Evolutionary conservation across 176 grass and related monocot genomes (phyloP), one percentile per base, ranked within the genome.

Genomic region (Ensete ventricosum): DNA sequence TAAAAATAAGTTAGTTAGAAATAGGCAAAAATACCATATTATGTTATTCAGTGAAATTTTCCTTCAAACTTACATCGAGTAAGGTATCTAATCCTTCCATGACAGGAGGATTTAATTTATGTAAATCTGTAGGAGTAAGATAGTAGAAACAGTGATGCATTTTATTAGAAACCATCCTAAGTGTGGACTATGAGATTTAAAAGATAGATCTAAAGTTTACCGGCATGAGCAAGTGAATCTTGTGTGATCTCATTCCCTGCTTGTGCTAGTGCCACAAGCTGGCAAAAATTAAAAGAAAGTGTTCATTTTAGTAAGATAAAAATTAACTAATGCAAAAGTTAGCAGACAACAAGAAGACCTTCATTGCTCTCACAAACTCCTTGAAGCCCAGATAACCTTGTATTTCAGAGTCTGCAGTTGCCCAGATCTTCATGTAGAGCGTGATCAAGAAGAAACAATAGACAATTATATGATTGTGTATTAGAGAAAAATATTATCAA

Each of bases 261-360:
- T 74, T 99, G 95, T 64, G 90, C 95, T 73, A 99, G 59, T 75
- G 95, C 77, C 73, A 99, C 90, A 80, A 99, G 95, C 95, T 99
- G 55, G 10, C 54, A 77, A 52, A 83, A 55, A 50, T 1, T 72
- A 26, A 52, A 80, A 55, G 34, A 17, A 21, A 22, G 12, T 62
- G 14, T n/a, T n/a, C 20, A 9, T 20, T 4, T 17, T 53, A 17
- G 34, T 0, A 43, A 11, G 5, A 8, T 11, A 34, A 11, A 34
- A 68, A 26, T 14, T 34, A 13, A 68, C 14, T 5, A 68, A 9
- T 52, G 12, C 22, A 8, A 11, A 23, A 73, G 20, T 2, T 17
- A 14, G 20, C 57, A 1, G 24, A 43, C 4, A 43, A 79, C 52
- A 8, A 68, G 43, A 43, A 71, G 72, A 97, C 94, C 94, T 98